Conservation (phyloP, 148 eudicot species). For the Diospyros lotus region DNA sequence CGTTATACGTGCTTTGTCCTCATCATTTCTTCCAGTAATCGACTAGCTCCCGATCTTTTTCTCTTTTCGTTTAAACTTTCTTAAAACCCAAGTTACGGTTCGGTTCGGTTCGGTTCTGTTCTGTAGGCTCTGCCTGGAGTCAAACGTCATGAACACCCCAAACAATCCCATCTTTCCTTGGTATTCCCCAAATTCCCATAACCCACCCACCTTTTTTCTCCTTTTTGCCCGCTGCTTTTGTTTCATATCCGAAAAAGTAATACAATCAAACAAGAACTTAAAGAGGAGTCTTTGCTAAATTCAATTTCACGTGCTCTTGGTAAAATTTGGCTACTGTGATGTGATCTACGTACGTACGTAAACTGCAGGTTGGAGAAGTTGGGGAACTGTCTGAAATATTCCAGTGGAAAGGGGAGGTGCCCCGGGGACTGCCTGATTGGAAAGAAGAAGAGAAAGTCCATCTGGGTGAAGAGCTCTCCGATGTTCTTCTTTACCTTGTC, state of each 20-base stretch:
- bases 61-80: neutral
- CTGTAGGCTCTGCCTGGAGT: neutral
- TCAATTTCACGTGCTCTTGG: neutral
- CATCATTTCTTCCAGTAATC: too few relatives aligned
- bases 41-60: neutral
- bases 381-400: constrained; percentile 74
- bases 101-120: neutral
- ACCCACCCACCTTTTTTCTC: neutral
- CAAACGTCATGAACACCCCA: constrained; percentile 1
- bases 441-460: constrained; percentile 63
- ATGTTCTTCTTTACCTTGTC: constrained; percentile 59
- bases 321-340: neutral
- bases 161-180: neutral
- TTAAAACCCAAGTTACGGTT: constrained; percentile 8
- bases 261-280: neutral
- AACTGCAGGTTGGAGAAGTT: constrained; percentile 55
- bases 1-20: too few relatives aligned
- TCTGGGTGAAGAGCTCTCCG: constrained; percentile 66
- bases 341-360: too few relatives aligned
- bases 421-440: constrained; percentile 61
- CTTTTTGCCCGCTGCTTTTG: neutral
- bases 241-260: neutral
- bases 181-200: neutral
- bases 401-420: constrained; percentile 78
- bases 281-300: neutral